phyloP scores from a whole-genome alignment of 2,329 filamentous ascomycete genomes.

The Colletotrichum coccodes region DNA sequence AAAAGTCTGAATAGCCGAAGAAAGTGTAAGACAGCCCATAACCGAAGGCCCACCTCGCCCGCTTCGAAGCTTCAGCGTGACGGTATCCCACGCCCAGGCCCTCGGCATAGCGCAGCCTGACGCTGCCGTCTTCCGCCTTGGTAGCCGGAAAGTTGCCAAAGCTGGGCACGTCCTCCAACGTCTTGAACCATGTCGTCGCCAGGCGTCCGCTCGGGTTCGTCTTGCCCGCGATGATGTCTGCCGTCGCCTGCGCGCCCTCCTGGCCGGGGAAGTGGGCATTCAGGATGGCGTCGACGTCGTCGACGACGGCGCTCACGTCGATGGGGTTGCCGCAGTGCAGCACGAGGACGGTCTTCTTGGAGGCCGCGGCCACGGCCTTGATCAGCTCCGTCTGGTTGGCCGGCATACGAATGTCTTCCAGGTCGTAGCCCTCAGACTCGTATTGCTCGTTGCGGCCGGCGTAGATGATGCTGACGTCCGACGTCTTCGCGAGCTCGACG shows the following conservation, averaged over 20 bases:
- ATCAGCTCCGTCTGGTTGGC: conserved; percentile 27
- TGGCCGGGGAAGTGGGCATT: conserved; percentile 31
- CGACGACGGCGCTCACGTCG: conserved; percentile 28
- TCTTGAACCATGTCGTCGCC: conserved; percentile 31
- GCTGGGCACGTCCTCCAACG: conserved; percentile 27
- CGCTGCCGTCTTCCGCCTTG: conserved; percentile 17
- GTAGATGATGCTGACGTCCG: conserved; percentile 30
- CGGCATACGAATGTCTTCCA: conserved; percentile 28
- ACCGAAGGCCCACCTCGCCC: conserved; percentile 21
- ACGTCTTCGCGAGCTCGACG: conserved; percentile 8
- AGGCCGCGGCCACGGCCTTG: conserved; percentile 29
- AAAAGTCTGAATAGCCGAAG: conserved; percentile 18
- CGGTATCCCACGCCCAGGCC: conserved; percentile 22
- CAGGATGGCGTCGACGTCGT: conserved; percentile 28
- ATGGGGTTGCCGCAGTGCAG: conserved; percentile 25
- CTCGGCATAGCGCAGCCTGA: conserved; percentile 2
- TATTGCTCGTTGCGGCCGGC: conserved; percentile 32
- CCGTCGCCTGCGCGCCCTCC: conserved; percentile 28
- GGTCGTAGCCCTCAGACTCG: conserved; percentile 32
- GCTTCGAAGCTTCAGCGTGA: conserved; percentile 12
- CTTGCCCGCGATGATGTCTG: conserved; percentile 25
- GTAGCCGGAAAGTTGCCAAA: conserved; percentile 28
- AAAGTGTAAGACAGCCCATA: conserved; percentile 27
- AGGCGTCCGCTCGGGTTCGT: conserved; percentile 31
- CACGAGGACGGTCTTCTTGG: conserved; percentile 16